Base-by-base conservation (phyloP, 2,329 filamentous ascomycete species). In the Talaromyces sp. region DNA sequence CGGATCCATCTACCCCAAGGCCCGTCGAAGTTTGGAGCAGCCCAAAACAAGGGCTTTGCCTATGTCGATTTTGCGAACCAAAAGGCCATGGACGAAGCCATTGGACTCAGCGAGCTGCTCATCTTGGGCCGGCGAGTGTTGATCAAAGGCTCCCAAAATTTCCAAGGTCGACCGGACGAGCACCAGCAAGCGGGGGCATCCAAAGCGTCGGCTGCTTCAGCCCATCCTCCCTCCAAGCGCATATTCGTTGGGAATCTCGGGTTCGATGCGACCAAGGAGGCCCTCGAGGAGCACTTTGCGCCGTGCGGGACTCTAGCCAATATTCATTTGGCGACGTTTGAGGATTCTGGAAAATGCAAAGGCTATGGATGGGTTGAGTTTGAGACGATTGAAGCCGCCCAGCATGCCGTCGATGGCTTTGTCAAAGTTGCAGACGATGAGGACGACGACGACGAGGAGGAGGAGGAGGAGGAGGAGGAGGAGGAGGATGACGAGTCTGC, bases 331-430 rank as follows among this genome's bases (percentile, higher is more conserved):
- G 94, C 94, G 2, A 96, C 92, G 0, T 99, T 99, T 71, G 91
- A 97, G 75, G 95, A 99, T 74, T 88, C 88, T 21, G 94, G 94
- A 50, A 99, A 97, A 79, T 99, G 94, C 80, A 97, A 97, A 79
- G 95, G 94, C 19, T 99, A 89, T 77, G 94, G 88, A 6, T 99
- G 94, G 92, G 86, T 99, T 63, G 90, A 90, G 63, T 99, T 97
- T 75, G 87, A 88, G 71, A 87, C 92, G 56, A 71, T 92, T 11
- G 86, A 90, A 60, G 84, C 88, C 0, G 91, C 91, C 0, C 85
- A 87, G 55, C 83, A 83, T 68, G 90, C 90, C 3, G 91, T 96
- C 65, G 88, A 87, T 71, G 93, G 93, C 0, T 97, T 89, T 68
- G 83, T 91, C 62, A 85, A 86, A 76, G 82, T 92, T 35, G 67